A percentile compares a stretch with the other conserved stretches of the same genome.
These are phyloP conservation scores for Scenedesmus sp. DNA, from an alignment of 163 green algal species.

Conservation along the genomic window DNA sequence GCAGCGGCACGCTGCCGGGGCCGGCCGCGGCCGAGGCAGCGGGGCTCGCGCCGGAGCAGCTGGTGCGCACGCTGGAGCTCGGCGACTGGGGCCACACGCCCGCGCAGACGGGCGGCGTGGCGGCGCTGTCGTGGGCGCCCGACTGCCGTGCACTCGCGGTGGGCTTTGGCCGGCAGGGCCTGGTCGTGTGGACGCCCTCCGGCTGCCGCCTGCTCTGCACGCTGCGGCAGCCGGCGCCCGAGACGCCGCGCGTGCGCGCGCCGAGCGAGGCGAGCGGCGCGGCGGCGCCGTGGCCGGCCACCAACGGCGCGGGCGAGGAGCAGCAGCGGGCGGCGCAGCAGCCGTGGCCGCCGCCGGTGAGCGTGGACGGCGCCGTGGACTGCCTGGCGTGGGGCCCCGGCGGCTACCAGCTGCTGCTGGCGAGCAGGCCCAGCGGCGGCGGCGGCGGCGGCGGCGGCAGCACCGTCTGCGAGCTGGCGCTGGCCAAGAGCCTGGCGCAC, in stretches of 20 bases:
- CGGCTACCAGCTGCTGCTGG: conserved; percentile 75
- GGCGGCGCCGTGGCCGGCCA: not conserved
- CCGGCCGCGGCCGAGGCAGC: not conserved
- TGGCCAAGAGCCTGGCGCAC: conserved; percentile 65
- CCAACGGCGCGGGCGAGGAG: not conserved
- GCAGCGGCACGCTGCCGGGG: not conserved
- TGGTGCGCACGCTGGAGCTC: conserved; percentile 70
- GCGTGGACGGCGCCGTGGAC: conserved; percentile 43
- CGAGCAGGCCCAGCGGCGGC: not conserved
- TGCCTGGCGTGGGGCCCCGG: conserved; percentile 65
- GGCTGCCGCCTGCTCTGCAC: conserved; percentile 87
- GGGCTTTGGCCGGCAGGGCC: conserved; percentile 72
- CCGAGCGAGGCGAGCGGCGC: not conserved
- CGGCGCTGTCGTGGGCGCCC: conserved; percentile 59
- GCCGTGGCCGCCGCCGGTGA: not conserved
- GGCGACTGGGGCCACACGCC: conserved; percentile 73
- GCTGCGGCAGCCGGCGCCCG: conserved; percentile 63
- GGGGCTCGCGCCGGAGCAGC: conserved; percentile 31
- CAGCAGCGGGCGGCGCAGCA: not conserved
- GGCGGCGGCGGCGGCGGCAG: conserved; percentile 40
- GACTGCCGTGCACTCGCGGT: conserved; percentile 68
- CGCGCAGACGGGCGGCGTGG: conserved; percentile 63
- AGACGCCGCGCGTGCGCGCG: conserved; percentile 18
- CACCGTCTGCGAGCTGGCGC: conserved; percentile 55
- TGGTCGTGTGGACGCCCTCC: conserved; percentile 81